Evolutionary conservation across 257 asterid genomes (phyloP).

Genomic region (Knoxia roxburghii): DNA sequence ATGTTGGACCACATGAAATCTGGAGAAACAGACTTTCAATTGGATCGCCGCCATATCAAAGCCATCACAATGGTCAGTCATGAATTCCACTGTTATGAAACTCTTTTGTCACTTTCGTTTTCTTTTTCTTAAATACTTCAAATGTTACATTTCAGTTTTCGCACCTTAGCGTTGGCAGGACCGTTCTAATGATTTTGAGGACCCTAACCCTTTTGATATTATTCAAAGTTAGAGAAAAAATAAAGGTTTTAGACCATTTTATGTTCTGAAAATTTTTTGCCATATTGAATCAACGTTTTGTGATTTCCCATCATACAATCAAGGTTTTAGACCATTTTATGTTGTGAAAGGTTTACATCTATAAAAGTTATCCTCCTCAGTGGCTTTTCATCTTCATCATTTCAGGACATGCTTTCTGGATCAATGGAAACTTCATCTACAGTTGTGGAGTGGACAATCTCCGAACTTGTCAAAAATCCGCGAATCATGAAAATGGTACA

Average conservation of each 20-base stretch:
- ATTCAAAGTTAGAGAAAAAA: no score
- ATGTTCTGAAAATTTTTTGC: no score
- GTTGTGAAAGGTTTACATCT: neutral
- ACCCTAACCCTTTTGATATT: no score
- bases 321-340: neutral
- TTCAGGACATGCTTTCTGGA: constrained; percentile 49
- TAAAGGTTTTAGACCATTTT: no score
- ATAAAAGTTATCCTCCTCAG: no score
- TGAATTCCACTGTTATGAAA: no score
- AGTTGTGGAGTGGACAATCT: constrained; percentile 40
- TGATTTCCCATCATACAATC: neutral
- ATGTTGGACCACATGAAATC: constrained; percentile 40
- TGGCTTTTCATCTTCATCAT: neutral
- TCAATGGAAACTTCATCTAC: constrained; percentile 50
- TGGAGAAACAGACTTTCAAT: constrained; percentile 27
- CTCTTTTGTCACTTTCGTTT: no score
- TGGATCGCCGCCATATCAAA: constrained; percentile 47
- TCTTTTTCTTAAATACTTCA: no score
- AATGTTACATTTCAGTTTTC: no score
- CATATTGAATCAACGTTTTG: neutral
- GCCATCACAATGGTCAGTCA: constrained; percentile 42
- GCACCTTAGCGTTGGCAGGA: no score
- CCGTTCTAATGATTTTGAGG: no score
- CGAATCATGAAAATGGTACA: constrained; percentile 33
- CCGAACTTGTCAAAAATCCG: constrained; percentile 44